These are phyloP conservation scores for Tetracladium setigerum DNA, from an alignment of 495 filamentous ascomycete species.

Conservation along the genomic window DNA sequence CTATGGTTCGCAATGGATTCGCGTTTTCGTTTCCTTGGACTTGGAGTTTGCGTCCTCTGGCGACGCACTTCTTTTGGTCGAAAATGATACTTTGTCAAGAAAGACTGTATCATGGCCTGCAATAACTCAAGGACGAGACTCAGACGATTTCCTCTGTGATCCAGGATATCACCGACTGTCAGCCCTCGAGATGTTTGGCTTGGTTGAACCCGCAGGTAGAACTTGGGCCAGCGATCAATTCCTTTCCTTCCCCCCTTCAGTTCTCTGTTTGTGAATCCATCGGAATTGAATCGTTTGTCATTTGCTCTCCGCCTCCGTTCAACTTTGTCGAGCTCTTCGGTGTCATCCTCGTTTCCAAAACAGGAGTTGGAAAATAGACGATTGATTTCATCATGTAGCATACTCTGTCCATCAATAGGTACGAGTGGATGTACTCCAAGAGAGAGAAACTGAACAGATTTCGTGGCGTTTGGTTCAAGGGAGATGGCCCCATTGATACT, in stretches of 20 bases:
- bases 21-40: not conserved
- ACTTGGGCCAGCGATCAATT: constrained; percentile 86
- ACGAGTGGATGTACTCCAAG: constrained; percentile 57
- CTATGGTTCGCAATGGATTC: not conserved
- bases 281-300: constrained; percentile 34
- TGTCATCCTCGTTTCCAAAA: constrained; percentile 60
- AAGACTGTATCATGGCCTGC: constrained; percentile 54
- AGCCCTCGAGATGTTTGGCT: constrained; percentile 7
- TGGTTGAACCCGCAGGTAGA: constrained; percentile 65
- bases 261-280: constrained; percentile 48
- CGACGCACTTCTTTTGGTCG: constrained; percentile 5
- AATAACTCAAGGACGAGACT: constrained; percentile 50
- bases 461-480: constrained; percentile 59
- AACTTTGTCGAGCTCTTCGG: constrained; percentile 21
- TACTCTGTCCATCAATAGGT: constrained; percentile 45
- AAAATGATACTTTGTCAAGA: constrained; percentile 60
- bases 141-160: constrained; percentile 30
- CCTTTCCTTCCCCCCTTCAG: constrained; percentile 52
- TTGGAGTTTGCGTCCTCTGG: not conserved
- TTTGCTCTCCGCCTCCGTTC: constrained; percentile 29
- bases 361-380: constrained; percentile 65
- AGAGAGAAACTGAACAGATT: constrained; percentile 71
- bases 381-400: constrained; percentile 77
- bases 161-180: constrained; percentile 25
- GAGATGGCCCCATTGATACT: constrained; percentile 63